Conservation (phyloP, 2,329 filamentous ascomycete genomes). For the Aspergillus awamori region DNA sequence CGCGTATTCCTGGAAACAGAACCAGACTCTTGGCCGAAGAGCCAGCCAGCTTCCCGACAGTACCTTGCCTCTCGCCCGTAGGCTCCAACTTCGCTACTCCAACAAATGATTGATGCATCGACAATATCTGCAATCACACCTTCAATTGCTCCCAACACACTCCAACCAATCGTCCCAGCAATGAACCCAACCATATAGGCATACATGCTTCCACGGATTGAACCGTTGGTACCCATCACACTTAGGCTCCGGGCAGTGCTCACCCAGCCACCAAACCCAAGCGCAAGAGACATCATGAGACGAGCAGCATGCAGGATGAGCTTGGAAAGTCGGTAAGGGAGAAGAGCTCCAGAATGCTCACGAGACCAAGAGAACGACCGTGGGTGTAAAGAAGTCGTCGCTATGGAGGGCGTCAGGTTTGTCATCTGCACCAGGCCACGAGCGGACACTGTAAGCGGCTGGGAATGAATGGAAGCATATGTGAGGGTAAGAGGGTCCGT, state of each 20-base stretch:
- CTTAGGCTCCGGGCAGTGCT: constrained; percentile 80
- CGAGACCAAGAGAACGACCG: constrained; percentile 46
- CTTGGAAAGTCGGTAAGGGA: constrained; percentile 89
- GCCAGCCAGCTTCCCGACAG: constrained; percentile 85
- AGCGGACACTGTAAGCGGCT: constrained; percentile 75
- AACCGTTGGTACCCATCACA: constrained; percentile 54
- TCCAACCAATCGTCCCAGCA: constrained; percentile 93
- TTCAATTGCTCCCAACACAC: constrained; percentile 86
- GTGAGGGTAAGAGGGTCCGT: constrained; percentile 92
- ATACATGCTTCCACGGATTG: constrained; percentile 77
- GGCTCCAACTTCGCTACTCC: constrained; percentile 82
- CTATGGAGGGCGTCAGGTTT: constrained; percentile 71
- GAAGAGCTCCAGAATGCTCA: constrained; percentile 57
- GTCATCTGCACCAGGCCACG: constrained; percentile 79
- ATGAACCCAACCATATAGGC: constrained; percentile 92
- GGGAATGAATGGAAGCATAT: constrained; percentile 90
- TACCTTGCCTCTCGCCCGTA: constrained; percentile 68
- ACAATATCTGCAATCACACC: constrained; percentile 84
- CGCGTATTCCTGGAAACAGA: constrained; percentile 4
- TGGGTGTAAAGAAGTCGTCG: constrained; percentile 64
- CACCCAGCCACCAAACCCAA: constrained; percentile 97
- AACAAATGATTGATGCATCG: constrained; percentile 88
- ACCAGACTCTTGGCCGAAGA: constrained; percentile 69
- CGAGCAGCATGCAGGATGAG: constrained; percentile 87
- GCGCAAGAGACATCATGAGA: constrained; percentile 83